Base-by-base conservation (phyloP, 2,329 filamentous ascomycete genomes). In the Penicillium polonicum region DNA sequence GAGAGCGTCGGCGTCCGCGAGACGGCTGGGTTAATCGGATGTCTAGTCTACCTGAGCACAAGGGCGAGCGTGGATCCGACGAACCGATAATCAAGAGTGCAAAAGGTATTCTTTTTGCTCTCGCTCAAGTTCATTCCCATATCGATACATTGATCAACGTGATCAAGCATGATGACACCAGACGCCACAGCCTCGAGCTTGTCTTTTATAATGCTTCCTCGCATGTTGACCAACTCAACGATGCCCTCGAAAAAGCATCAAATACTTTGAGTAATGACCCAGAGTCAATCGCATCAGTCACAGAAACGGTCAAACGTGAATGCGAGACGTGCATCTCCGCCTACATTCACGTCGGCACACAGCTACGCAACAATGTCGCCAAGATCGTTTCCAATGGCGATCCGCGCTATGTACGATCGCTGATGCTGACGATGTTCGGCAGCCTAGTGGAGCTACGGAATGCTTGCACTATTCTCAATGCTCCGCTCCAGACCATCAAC, bases 381-480 rank as follows among this genome's bases (percentile, higher is more conserved):
- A 82, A 82, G 57, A 81, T 85, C 35, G 77, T 83, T n/a, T 74
- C 80, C 46, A 78, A 82, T 48, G 79, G 80, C 4, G 83, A 87
- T 62, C 76, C 80, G 7, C 80, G 82, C 56, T 82, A 85, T 61
- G 74, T 87, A 51, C 82, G 85, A 27, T 84, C 80, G 17, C 75
- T 86, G 43, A 79, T 88, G 72, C 77, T 85, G 36, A 79, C 84
- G 61, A 78, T 86, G 36, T 85, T 84, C 63, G 80, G 81, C 48
- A 82, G 83, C 60, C 69, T 85, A 48, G 72, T 84, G 45, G 85
- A 87, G 68, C 75, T 85, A 58, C 81, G 83, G 50, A 87, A 87
- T 68, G 82, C 83, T 41, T 84, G 82, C 66, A 74, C 76, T 23
- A 76, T 79, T 52, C 75, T 86, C 49, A 80, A 80, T 29, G 74